Conservation (phyloP, 768 basidiomycete species). For the Candolleomyces eurysporus region DNA sequence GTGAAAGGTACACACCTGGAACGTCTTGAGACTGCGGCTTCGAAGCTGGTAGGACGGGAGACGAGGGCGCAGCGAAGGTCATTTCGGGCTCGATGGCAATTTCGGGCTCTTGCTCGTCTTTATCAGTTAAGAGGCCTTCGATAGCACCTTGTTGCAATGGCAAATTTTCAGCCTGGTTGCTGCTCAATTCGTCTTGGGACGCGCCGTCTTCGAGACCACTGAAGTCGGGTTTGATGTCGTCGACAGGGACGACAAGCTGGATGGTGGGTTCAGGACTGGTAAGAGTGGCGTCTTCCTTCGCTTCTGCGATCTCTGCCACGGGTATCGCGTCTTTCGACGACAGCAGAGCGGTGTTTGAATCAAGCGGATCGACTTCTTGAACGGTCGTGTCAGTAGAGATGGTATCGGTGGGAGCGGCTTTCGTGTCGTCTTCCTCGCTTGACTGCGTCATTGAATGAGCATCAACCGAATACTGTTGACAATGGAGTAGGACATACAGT, state of each 20-base stretch:
- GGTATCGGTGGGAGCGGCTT: neutral
- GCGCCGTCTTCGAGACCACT: neutral
- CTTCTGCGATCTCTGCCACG: neutral
- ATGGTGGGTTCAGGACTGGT: neutral
- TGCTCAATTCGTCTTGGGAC: slow-evolving; percentile 1
- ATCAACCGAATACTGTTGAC: neutral
- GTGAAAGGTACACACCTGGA: neutral
- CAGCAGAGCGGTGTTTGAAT: too few relatives aligned
- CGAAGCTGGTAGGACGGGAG: neutral
- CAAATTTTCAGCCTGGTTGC: neutral
- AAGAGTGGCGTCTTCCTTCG: neutral
- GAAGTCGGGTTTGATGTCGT: neutral
- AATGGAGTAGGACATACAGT: neutral
- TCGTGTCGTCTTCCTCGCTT: neutral
- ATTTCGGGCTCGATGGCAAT: neutral
- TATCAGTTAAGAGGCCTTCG: neutral
- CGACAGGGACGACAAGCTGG: neutral
- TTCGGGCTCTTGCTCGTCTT: neutral
- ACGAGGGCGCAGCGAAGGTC: neutral
- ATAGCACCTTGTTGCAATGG: neutral
- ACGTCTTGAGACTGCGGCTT: neutral
- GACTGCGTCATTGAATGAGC: neutral
- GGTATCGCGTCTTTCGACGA: neutral
- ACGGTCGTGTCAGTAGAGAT: neutral
- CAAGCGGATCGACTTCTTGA: neutral